Conservation (phyloP, 495 filamentous ascomycete species). For the Aspergillus egyptiacus region DNA sequence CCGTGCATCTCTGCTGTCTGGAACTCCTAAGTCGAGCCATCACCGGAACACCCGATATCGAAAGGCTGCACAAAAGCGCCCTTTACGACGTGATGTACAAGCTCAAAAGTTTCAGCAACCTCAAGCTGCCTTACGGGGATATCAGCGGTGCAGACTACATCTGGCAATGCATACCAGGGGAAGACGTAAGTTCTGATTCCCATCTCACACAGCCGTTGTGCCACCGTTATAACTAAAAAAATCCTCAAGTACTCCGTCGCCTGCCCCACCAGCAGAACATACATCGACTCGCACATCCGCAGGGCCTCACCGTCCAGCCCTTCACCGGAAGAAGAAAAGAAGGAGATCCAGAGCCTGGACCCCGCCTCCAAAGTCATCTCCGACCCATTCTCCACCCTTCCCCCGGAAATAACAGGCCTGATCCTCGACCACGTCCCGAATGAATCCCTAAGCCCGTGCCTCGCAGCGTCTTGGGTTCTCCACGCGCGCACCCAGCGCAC, state of each 20-base stretch:
- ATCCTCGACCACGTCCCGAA: neutral
- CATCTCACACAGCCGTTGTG: neutral
- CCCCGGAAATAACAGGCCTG: neutral
- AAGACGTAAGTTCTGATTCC: neutral
- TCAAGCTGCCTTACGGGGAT: neutral
- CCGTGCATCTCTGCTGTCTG: neutral
- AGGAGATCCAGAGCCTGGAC: neutral
- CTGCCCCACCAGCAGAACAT: neutral
- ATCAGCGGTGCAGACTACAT: neutral
- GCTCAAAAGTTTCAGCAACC: neutral
- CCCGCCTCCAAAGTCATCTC: neutral
- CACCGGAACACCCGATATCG: neutral
- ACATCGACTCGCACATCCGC: neutral
- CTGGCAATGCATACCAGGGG: neutral
- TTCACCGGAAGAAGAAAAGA: neutral
- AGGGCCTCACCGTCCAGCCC: too few species aligned
- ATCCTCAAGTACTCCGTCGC: neutral
- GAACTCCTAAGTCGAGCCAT: neutral
- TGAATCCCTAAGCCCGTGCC: neutral
- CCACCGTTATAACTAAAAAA: too few species aligned
- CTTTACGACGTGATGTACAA: neutral
- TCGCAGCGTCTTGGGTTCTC: neutral
- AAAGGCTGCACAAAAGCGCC: neutral
- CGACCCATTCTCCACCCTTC: conserved; percentile 1
- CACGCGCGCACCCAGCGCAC: neutral